A percentile compares a stretch with the other conserved stretches of the same genome.
phyloP scores from a whole-genome alignment of 1,139 yeast genomes.

The Yamadazyma mexicana region DNA sequence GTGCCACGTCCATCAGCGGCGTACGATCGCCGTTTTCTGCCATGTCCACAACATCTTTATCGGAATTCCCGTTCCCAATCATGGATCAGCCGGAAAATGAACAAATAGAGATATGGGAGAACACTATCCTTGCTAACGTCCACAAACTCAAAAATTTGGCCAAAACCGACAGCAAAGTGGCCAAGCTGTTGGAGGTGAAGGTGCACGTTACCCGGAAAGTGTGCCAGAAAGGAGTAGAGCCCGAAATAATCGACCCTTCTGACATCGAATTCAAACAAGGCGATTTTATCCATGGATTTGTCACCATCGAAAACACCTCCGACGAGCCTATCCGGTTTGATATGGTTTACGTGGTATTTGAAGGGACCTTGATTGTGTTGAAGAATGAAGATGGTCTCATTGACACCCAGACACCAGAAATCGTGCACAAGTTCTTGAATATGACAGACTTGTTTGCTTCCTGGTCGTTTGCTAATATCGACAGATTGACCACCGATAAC shows the following conservation, averaged over 20 bases:
- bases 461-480: conserved; percentile 50
- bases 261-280: conserved; percentile 38
- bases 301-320: conserved; percentile 34
- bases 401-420: conserved; percentile 26
- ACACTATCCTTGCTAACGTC: conserved; percentile 45
- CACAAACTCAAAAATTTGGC: conserved; percentile 40
- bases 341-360: conserved; percentile 41
- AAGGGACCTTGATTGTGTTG: conserved; percentile 32
- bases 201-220: conserved; percentile 41
- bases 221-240: conserved; percentile 42
- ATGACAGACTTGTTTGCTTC: conserved; percentile 49
- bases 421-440: conserved; percentile 37
- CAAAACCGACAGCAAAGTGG: conserved; percentile 23
- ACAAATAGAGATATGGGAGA: conserved; percentile 40
- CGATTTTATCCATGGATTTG: conserved; percentile 40
- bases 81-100: conserved; percentile 21
- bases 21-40: conserved; percentile 21
- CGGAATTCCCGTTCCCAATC: conserved; percentile 19
- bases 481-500: conserved; percentile 43
- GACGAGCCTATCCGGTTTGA: conserved; percentile 34
- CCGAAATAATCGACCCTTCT: conserved; percentile 30
- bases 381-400: conserved; percentile 30
- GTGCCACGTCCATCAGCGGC: conserved; percentile 17
- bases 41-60: conserved; percentile 4
- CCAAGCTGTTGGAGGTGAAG: conserved; percentile 30